Evolutionary conservation across 2,329 filamentous ascomycete genomes (phyloP).

Genomic region (Clonostachys byssicola): DNA sequence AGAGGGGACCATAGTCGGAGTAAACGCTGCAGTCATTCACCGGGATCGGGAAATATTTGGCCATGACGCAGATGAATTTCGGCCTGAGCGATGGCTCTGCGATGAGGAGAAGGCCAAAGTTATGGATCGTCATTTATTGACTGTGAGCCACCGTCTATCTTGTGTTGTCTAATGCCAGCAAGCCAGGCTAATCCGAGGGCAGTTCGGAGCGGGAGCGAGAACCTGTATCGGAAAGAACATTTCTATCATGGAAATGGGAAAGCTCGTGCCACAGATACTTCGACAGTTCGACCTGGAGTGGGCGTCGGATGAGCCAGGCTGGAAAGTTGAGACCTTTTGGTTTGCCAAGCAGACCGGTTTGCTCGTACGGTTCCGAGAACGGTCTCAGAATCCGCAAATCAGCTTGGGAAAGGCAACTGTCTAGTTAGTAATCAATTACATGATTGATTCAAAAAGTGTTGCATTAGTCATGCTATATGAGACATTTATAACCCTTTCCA

Average conservation of each 20-base stretch:
- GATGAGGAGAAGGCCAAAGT: conserved; percentile 4
- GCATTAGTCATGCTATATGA: too few species aligned
- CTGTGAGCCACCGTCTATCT: background rate
- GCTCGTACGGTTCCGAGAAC: too few species aligned
- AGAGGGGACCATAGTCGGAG: conserved; percentile 22
- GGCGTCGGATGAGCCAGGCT: too few species aligned
- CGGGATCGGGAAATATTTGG: conserved; percentile 31
- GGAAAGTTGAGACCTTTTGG: too few species aligned
- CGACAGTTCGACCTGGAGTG: background rate
- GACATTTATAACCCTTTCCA: background rate
- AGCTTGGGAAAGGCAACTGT: too few species aligned
- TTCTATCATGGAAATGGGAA: conserved; percentile 13
- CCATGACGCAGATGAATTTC: conserved; percentile 25
- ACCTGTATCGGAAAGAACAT: conserved; percentile 35
- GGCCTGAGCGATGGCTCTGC: conserved; percentile 26
- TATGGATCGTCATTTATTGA: conserved; percentile 1
- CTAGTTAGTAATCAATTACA: too few species aligned
- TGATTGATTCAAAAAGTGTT: too few species aligned
- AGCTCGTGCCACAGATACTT: conserved; percentile 15
- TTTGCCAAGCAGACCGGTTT: too few species aligned
- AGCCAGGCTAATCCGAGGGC: conserved; percentile 3
- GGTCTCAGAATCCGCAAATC: too few species aligned
- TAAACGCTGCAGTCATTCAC: conserved; percentile 34
- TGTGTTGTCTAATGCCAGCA: background rate
- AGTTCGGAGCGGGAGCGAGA: conserved; percentile 45